These are phyloP conservation scores for Abrus pulchellus DNA, from an alignment of 306 rosid species.

Conservation along the genomic window DNA sequence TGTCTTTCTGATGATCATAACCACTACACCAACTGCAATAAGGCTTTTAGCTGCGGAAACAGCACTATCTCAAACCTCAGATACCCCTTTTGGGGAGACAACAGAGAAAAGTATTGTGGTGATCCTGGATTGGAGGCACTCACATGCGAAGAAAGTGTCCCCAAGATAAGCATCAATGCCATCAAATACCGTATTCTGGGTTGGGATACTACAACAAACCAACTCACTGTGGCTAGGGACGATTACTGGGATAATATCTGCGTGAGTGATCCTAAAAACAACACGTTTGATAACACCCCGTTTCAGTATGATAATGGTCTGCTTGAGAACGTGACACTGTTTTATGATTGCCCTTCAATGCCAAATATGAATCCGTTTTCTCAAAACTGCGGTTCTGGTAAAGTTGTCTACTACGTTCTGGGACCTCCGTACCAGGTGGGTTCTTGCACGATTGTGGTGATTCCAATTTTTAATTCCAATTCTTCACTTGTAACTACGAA, in stretches of 20 bases:
- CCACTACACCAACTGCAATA: not conserved
- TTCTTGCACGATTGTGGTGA: not conserved
- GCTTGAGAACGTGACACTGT: not conserved
- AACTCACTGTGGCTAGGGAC: slow-evolving; percentile 46
- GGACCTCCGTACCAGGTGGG: fast-evolving
- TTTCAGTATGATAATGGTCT: not conserved
- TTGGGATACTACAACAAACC: not conserved
- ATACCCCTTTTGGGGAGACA: slow-evolving; percentile 53
- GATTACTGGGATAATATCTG: not conserved
- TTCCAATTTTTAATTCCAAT: not conserved
- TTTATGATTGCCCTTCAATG: slow-evolving; percentile 17
- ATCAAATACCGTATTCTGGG: slow-evolving; percentile 42
- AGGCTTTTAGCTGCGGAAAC: not conserved
- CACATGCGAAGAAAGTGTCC: not conserved
- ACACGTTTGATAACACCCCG: not conserved
- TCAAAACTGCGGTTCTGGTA: not conserved
- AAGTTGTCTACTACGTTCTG: not conserved
- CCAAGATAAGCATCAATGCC: not conserved
- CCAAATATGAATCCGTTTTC: too few relatives aligned
- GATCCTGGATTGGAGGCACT: not conserved
- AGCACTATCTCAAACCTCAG: not conserved
- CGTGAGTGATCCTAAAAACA: slow-evolving; percentile 11
- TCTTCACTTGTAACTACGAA: fast-evolving
- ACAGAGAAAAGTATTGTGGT: slow-evolving; percentile 43
- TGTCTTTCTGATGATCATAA: not conserved